phyloP scores from a whole-genome alignment of 768 basidiomycete genomes.

The Cystoderma amianthinum region DNA sequence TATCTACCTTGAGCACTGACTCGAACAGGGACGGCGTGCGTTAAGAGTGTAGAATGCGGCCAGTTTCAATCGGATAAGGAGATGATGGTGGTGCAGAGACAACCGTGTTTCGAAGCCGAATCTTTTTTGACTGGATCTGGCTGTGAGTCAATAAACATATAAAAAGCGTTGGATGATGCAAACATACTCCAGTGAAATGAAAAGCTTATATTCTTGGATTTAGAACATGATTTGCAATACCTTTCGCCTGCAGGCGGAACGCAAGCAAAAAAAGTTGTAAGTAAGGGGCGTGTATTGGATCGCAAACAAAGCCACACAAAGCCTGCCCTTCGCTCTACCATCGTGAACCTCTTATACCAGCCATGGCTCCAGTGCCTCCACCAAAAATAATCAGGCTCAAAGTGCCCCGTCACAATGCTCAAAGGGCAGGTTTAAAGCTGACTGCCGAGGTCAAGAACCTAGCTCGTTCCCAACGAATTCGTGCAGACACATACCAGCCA shows the following conservation, averaged over 20 bases:
- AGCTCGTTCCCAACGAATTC: constrained; percentile 39
- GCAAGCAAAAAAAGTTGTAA: neutral
- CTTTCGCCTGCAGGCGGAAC: too few species aligned
- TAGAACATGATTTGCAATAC: too few species aligned
- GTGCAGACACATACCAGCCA: constrained; percentile 58
- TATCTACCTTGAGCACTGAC: neutral
- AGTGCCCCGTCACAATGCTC: constrained; percentile 72
- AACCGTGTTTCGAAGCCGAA: too few species aligned
- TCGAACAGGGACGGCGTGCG: neutral
- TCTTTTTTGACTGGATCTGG: too few species aligned
- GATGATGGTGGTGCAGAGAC: too few species aligned
- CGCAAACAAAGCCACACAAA: neutral
- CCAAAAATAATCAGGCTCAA: constrained; percentile 51
- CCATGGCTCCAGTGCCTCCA: constrained; percentile 60
- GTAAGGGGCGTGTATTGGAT: neutral
- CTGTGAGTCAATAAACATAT: too few species aligned
- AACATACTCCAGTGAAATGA: too few species aligned
- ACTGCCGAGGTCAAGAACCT: constrained; percentile 49
- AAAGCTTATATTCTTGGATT: too few species aligned
- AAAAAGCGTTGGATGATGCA: too few species aligned
- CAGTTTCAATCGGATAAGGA: neutral
- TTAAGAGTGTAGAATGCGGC: neutral
- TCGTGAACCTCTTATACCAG: too few species aligned
- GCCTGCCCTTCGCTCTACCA: too few species aligned
- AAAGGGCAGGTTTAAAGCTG: constrained; percentile 61